Evolutionary conservation across 2,329 filamentous ascomycete species (phyloP).

Genomic region (Pseudogymnoascus sp.): DNA sequence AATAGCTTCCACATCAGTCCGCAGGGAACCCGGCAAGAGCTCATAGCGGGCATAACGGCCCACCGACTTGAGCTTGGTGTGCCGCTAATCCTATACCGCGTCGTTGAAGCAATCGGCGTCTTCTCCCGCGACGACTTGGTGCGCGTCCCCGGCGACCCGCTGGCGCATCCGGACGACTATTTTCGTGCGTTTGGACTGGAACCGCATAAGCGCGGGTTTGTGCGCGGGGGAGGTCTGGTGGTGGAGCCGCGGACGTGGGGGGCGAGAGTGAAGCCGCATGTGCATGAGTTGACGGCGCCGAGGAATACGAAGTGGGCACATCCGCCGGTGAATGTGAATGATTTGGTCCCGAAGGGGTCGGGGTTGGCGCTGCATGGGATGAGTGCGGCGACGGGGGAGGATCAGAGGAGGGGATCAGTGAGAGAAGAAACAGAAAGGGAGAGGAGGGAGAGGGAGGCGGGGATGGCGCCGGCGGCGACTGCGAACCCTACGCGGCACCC

Average conservation of each 20-base stretch:
- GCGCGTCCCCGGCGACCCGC: background rate
- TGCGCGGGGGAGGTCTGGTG: background rate
- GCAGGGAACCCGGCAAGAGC: background rate
- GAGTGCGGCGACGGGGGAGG: background rate
- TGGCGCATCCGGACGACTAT: background rate
- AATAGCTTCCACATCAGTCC: background rate
- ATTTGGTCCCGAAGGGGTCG: background rate
- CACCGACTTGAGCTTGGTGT: background rate
- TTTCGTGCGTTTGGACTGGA: conserved; percentile 1
- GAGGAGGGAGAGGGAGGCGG: background rate
- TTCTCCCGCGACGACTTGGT: background rate
- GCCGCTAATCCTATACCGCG: background rate
- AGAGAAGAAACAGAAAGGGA: background rate
- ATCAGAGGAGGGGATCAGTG: background rate
- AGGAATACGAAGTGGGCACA: background rate
- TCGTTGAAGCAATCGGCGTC: background rate
- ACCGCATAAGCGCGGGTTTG: background rate
- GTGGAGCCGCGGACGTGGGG: background rate
- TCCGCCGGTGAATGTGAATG: background rate
- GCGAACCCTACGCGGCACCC: background rate
- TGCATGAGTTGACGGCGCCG: background rate
- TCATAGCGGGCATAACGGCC: background rate
- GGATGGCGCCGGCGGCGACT: background rate
- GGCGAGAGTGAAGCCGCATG: background rate
- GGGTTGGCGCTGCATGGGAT: background rate